phyloP scores from a whole-genome alignment of 2,329 filamentous ascomycete species.

The Ophiocordyceps unilateralis region DNA sequence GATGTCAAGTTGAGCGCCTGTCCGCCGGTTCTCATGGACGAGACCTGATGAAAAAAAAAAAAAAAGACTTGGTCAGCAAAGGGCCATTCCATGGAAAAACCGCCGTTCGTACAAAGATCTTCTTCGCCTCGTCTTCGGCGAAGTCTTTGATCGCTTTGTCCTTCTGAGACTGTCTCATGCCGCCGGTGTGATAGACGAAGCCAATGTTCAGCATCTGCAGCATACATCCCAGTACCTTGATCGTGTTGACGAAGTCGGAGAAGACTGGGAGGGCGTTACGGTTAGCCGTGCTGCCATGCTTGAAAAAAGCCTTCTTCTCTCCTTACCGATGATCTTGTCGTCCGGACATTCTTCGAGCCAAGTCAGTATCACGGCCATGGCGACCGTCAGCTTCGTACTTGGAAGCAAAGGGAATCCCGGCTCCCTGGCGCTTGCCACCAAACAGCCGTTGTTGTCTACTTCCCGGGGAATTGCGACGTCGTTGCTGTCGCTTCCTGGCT shows the following conservation, averaged over 20 bases:
- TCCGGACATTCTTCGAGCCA: conserved; percentile 14
- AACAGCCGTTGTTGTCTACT: conserved; percentile 9
- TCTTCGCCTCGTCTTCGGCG: neutral
- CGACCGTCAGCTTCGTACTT: conserved; percentile 15
- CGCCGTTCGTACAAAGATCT: conserved; percentile 19
- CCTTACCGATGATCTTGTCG: conserved; percentile 22
- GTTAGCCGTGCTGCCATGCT: too few relatives aligned
- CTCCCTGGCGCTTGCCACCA: conserved; percentile 5
- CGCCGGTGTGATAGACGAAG: conserved; percentile 21
- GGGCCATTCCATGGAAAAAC: too few relatives aligned
- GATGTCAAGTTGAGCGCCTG: conserved; percentile 22
- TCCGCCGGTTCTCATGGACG: conserved; percentile 16
- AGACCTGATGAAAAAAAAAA: conserved; percentile 12
- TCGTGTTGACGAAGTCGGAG: conserved; percentile 14
- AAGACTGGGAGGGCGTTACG: conserved; percentile 13
- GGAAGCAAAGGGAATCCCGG: conserved; percentile 3
- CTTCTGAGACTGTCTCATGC: conserved; percentile 5
- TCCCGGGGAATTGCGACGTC: too few relatives aligned
- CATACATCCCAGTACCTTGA: conserved; percentile 17
- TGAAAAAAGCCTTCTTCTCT: too few relatives aligned
- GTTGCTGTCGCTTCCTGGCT: conserved; percentile 10
- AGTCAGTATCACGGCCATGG: conserved; percentile 13
- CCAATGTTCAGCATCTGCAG: conserved; percentile 8
- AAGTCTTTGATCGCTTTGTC: conserved; percentile 9
- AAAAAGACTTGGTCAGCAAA: too few relatives aligned